Evolutionary conservation across 345 rosid genomes (phyloP).

Genomic region (Heritiera fomes): DNA sequence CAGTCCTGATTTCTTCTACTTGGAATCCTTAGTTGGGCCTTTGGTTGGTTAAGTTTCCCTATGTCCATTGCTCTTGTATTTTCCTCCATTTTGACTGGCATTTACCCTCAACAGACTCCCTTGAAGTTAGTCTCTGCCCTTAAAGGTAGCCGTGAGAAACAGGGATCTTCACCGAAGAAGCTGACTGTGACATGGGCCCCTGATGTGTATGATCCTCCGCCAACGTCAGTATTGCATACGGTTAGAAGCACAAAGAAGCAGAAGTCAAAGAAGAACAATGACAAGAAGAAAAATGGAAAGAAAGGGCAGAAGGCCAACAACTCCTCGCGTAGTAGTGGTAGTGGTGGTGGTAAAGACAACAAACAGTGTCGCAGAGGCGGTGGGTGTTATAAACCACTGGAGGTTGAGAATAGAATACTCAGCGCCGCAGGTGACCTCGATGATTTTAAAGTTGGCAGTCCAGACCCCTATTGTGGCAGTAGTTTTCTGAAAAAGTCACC

Average conservation of each 20-base stretch:
- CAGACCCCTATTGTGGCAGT: conserved; percentile 61
- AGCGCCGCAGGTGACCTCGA: conserved; percentile 24
- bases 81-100: background rate
- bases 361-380: conserved; percentile 53
- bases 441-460: conserved; percentile 37
- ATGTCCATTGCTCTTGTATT: background rate
- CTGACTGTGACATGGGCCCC: conserved; percentile 75
- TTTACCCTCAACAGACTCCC: conserved; percentile 30
- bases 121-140: conserved; percentile 68
- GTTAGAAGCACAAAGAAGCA: conserved; percentile 53
- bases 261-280: conserved; percentile 55
- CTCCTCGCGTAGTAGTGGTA: conserved; percentile 49
- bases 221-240: conserved; percentile 66
- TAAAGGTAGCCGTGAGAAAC: conserved; percentile 82
- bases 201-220: conserved; percentile 88
- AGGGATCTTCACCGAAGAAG: conserved; percentile 45
- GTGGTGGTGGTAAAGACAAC: conserved; percentile 56
- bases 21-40: background rate
- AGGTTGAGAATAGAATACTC: conserved; percentile 26
- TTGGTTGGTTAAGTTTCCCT: background rate
- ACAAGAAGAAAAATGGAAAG: conserved; percentile 66
- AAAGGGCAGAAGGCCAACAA: conserved; percentile 63
- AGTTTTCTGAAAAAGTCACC: conserved; percentile 52
- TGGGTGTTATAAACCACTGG: conserved; percentile 31
- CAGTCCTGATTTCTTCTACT: background rate